These are phyloP conservation scores for Russula brevipes DNA, from an alignment of 768 basidiomycete species.

Conservation along the genomic window DNA sequence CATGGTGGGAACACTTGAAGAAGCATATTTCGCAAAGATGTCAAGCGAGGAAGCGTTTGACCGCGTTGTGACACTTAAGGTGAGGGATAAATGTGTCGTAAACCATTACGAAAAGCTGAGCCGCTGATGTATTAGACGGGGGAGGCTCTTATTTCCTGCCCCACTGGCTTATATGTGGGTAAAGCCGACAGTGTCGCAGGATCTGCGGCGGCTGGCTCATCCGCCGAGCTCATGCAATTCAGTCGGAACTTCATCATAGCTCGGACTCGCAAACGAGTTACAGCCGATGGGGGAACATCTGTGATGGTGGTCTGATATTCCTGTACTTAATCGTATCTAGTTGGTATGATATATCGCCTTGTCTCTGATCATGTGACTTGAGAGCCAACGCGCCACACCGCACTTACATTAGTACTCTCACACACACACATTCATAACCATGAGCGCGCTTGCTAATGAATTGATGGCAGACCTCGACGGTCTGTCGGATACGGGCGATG, in stretches of 20 bases:
- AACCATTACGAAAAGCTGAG: neutral
- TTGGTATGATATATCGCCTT: neutral
- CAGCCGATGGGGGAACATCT: slow-evolving; percentile 61
- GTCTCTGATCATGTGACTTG: slow-evolving; percentile 11
- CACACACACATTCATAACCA: slow-evolving; percentile 29
- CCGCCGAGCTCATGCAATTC: slow-evolving; percentile 38
- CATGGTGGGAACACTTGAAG: slow-evolving; percentile 68
- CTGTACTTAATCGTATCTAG: neutral
- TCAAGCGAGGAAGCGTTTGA: slow-evolving; percentile 57
- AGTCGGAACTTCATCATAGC: slow-evolving; percentile 56
- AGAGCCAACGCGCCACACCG: neutral
- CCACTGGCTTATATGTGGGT: slow-evolving; percentile 50
- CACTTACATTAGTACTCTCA: neutral
- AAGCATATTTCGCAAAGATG: slow-evolving; percentile 66
- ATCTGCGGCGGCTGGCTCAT: slow-evolving; percentile 13
- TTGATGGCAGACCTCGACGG: slow-evolving; percentile 89
- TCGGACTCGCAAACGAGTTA: slow-evolving; percentile 58
- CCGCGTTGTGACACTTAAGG: slow-evolving; percentile 59
- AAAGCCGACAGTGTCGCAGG: slow-evolving; percentile 5
- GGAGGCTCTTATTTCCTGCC: slow-evolving; percentile 62
- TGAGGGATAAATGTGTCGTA: slow-evolving; percentile 28
- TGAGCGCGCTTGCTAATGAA: slow-evolving; percentile 87
- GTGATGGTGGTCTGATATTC: slow-evolving; percentile 35
- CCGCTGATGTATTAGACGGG: slow-evolving; percentile 48
- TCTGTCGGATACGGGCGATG: slow-evolving; percentile 57